These are phyloP conservation scores for Tricholoma sp. DNA, from an alignment of 768 basidiomycete species.

Conservation along the genomic window DNA sequence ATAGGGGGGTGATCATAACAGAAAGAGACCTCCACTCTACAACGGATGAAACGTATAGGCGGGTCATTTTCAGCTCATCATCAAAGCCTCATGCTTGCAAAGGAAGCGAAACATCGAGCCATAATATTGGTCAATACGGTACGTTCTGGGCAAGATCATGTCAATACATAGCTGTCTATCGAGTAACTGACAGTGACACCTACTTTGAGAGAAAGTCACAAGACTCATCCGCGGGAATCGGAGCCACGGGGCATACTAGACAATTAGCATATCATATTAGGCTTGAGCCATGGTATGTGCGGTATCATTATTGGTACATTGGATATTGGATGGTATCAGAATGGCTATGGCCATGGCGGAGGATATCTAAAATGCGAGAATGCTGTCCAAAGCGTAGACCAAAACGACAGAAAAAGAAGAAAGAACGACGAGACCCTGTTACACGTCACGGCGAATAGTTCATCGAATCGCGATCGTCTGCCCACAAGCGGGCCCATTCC, in stretches of 20 bases:
- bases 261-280: neutral
- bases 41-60: neutral
- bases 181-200: neutral
- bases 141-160: neutral
- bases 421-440: neutral
- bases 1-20: neutral
- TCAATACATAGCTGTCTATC: neutral
- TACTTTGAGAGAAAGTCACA: neutral
- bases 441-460: conserved; percentile 18
- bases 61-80: neutral
- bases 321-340: neutral
- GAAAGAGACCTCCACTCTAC: neutral
- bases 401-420: neutral
- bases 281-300: neutral
- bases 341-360: neutral
- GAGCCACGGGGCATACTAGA: neutral
- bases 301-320: neutral
- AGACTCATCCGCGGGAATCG: neutral
- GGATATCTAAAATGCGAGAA: neutral
- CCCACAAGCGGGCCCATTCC: conserved; percentile 82
- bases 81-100: too few relatives aligned
- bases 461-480: conserved; percentile 82
- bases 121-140: neutral
- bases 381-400: neutral
- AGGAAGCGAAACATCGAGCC: too few relatives aligned